A percentile compares a stretch with the other conserved stretches of the same genome.
Evolutionary conservation across 139 green algal species (phyloP).

Genomic region (Nannochloris sp.): DNA sequence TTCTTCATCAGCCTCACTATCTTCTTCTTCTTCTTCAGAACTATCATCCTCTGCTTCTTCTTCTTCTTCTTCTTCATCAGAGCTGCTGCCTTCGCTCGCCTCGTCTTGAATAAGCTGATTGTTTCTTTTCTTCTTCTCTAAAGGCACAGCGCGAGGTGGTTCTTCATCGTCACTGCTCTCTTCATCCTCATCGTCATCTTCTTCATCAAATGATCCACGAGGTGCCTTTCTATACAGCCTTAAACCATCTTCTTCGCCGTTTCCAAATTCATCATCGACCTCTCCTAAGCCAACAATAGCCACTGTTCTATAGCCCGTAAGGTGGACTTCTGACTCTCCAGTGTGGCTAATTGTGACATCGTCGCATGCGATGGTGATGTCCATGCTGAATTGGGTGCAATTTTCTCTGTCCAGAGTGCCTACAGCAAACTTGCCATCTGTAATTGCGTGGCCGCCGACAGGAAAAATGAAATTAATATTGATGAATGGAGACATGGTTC

Average conservation of each 20-base stretch:
- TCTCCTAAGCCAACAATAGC: background rate
- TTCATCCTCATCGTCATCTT: constrained; percentile 5
- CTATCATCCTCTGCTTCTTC: background rate
- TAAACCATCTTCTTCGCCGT: constrained; percentile 2
- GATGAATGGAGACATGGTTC: too few species aligned
- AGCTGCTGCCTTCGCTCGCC: background rate
- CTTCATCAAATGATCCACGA: background rate
- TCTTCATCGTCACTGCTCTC: background rate
- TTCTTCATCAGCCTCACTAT: background rate
- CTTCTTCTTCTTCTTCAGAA: constrained; percentile 1
- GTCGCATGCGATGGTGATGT: constrained; percentile 13
- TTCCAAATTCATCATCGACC: background rate
- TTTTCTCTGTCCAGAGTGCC: constrained; percentile 19
- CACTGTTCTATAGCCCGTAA: constrained; percentile 22
- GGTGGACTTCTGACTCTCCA: constrained; percentile 13
- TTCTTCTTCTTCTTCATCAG: constrained; percentile 3
- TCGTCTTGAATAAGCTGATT: background rate
- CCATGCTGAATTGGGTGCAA: constrained; percentile 19
- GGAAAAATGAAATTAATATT: too few species aligned
- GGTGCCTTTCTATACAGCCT: background rate
- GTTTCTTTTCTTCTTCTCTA: background rate
- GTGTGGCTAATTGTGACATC: constrained; percentile 20
- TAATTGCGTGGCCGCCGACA: too few species aligned
- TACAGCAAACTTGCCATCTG: constrained; percentile 19
- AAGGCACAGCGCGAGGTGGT: background rate